Conservation (phyloP, 176 grass and related monocot species). For the Dendrocalamus sinicus region DNA sequence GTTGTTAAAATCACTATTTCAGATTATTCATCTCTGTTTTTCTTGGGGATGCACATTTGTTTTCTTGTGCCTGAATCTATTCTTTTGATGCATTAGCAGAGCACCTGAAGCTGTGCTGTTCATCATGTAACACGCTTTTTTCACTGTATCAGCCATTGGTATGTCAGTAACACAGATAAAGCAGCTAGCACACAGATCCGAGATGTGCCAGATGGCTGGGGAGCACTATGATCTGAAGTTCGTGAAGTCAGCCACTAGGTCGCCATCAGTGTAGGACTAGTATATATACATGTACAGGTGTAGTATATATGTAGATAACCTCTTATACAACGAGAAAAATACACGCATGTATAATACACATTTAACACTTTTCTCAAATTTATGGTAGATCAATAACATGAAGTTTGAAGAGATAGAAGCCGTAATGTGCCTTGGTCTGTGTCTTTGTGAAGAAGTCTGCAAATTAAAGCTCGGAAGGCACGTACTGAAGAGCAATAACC, state of each 20-base stretch:
- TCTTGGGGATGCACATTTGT: slow-evolving; percentile 34
- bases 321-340: too few species aligned
- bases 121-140: slow-evolving; percentile 50
- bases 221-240: slow-evolving; percentile 56
- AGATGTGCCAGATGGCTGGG: slow-evolving; percentile 56
- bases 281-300: too few species aligned
- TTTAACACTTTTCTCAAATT: too few species aligned
- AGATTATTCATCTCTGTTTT: slow-evolving; percentile 35
- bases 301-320: too few species aligned
- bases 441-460: too few species aligned
- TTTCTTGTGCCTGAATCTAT: slow-evolving; percentile 47
- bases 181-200: slow-evolving; percentile 42
- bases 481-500: too few species aligned
- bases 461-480: too few species aligned
- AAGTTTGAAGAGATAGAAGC: too few species aligned
- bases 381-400: too few species aligned
- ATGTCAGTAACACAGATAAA: slow-evolving; percentile 54
- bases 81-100: slow-evolving; percentile 55
- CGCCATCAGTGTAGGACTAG: slow-evolving; percentile 12
- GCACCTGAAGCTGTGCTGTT: slow-evolving; percentile 61
- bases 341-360: too few species aligned
- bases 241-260: slow-evolving; percentile 60
- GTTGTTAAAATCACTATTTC: slow-evolving; percentile 38
- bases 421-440: too few species aligned
- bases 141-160: slow-evolving; percentile 40